phyloP scores from a whole-genome alignment of 129 eudicot genomes.

The Saussurea involucrata region DNA sequence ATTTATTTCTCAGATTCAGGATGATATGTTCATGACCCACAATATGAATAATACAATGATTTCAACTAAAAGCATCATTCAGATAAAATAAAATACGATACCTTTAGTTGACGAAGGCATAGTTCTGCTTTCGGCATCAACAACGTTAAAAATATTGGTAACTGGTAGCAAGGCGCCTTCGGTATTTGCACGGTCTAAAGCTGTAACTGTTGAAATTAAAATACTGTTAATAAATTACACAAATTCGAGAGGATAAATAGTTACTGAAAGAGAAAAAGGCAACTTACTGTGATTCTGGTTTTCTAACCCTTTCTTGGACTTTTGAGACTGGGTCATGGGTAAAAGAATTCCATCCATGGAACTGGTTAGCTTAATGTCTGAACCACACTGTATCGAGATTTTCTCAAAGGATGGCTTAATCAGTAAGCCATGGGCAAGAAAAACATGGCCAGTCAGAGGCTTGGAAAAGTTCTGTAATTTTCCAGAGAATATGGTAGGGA shows the following conservation, averaged over 20 bases:
- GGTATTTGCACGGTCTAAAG: slow-evolving; percentile 87
- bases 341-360: slow-evolving; percentile 74
- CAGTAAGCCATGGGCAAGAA: slow-evolving; percentile 76
- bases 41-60: neutral
- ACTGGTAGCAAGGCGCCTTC: slow-evolving; percentile 79
- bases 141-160: slow-evolving; percentile 38
- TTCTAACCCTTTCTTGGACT: slow-evolving; percentile 50
- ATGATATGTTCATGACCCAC: too few relatives aligned
- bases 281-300: slow-evolving; percentile 53
- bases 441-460: slow-evolving; percentile 47
- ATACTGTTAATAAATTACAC: slow-evolving; percentile 18
- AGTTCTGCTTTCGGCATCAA: slow-evolving; percentile 32
- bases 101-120: slow-evolving; percentile 43
- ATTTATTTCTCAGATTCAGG: too few relatives aligned
- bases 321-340: slow-evolving; percentile 54
- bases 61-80: neutral
- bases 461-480: slow-evolving; percentile 50
- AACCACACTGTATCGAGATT: slow-evolving; percentile 60
- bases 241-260: neutral
- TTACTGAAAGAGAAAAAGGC: neutral
- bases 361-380: slow-evolving; percentile 48
- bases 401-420: slow-evolving; percentile 86
- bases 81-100: slow-evolving; percentile 17
- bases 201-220: slow-evolving; percentile 63
- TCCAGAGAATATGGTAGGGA: slow-evolving; percentile 71